Evolutionary conservation across 2,329 filamentous ascomycete species (phyloP), one percentile per base, ranked within the genome.

Genomic region (Phoma sp.): DNA sequence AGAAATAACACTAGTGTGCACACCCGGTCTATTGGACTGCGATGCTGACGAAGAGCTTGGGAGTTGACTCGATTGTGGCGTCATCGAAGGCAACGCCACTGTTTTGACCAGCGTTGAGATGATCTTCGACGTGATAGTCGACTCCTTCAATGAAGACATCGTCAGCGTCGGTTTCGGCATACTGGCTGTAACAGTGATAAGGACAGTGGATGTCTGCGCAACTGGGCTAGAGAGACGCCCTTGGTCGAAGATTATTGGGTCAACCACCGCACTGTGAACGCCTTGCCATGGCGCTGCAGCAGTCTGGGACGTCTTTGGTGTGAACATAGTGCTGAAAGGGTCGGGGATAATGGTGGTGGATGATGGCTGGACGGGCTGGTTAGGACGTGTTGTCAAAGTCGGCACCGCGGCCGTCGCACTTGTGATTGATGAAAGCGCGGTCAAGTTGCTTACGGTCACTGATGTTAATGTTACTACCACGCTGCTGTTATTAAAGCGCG

Each of bases 1-100:
- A 2, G 56, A 48, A 0, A 61, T 12, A 2, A 64, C 39, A 5
- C 47, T 55, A 2, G 40, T 51, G 11, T 36, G 28, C 7, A 49
- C 23, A 18, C 18, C 18, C 2, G 14, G 29, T 7, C 5, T 11
- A 21, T 20, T 14, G 11, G 30, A 30, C 5, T 23, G 30, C 9
- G 28, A 17, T 20, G 28, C 15, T 12, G 15, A 42, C 18, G 49
- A 20, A 6, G 30, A 2, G 4, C 6, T 5, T 7, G 25, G 10
- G 2, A 9, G 9, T 14, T 7, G 25, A 30, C 14, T 50, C 6
- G 12, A 20, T 14, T 29, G 21, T 5, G 25, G 21, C 12, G 14
- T 20, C 12, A 32, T 14, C 10, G 37, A 37, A 29, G 23, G 7
- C 33, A 30, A 14, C 14, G 6, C 43, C 20, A 54, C 28, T 1